Evolutionary conservation across 495 filamentous ascomycete species (phyloP).

Genomic region (Mycothermus thermophilus): DNA sequence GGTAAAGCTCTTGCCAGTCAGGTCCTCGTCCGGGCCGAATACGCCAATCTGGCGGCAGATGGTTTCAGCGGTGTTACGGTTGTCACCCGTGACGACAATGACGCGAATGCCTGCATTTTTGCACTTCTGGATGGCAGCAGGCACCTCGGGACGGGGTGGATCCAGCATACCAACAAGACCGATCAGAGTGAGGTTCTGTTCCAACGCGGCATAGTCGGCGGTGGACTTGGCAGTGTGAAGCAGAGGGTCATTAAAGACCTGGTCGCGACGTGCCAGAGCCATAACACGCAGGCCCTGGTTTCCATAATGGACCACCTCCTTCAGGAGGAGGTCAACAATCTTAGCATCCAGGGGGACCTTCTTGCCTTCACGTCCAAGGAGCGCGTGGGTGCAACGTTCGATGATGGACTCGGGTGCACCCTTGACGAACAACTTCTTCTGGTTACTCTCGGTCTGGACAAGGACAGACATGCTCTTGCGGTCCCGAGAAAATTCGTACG

Average conservation of each 20-base stretch:
- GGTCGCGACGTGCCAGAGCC: constrained; percentile 69
- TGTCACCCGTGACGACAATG: constrained; percentile 96
- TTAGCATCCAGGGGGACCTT: constrained; percentile 54
- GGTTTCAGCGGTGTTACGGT: constrained; percentile 91
- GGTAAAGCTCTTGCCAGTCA: constrained; percentile 86
- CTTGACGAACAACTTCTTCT: constrained; percentile 86
- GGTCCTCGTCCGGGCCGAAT: constrained; percentile 68
- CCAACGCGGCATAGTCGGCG: constrained; percentile 68
- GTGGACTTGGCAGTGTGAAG: constrained; percentile 64
- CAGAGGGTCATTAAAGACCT: constrained; percentile 55
- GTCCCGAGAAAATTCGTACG: constrained; percentile 95
- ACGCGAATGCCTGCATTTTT: constrained; percentile 89
- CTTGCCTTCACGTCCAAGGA: constrained; percentile 63
- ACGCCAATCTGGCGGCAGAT: constrained; percentile 96
- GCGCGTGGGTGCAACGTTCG: constrained; percentile 70
- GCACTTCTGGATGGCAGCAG: constrained; percentile 73
- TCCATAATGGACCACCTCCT: constrained; percentile 77
- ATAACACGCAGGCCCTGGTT: constrained; percentile 90
- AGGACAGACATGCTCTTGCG: constrained; percentile 99
- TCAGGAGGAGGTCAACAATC: constrained; percentile 50
- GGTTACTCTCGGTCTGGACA: constrained; percentile 48
- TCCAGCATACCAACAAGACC: constrained; percentile 96
- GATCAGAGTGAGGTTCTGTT: constrained; percentile 86
- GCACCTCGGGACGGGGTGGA: constrained; percentile 89
- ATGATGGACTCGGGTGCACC: constrained; percentile 90